These are phyloP conservation scores for Colletotrichum sp. DNA, from an alignment of 2,329 filamentous ascomycete genomes.

Conservation along the genomic window DNA sequence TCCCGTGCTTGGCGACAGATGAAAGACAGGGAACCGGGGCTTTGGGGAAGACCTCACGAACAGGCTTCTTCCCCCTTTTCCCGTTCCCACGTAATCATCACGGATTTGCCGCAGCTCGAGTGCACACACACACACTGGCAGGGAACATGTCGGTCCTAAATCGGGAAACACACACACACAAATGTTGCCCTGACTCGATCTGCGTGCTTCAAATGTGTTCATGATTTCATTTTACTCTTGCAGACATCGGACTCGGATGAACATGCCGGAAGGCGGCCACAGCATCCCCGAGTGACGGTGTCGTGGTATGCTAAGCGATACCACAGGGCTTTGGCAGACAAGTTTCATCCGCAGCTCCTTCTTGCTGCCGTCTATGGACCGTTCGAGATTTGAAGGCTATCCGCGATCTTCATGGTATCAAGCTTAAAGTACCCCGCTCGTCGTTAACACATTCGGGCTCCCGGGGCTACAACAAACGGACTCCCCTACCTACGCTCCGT, in stretches of 20 bases:
- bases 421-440: neutral
- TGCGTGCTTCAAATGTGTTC: neutral
- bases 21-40: neutral
- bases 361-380: neutral
- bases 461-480: conserved; percentile 49
- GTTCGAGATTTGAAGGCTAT: neutral
- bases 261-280: neutral
- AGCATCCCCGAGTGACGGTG: neutral
- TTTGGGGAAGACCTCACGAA: neutral
- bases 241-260: neutral
- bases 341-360: neutral
- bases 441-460: neutral
- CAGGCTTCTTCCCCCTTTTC: neutral
- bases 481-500: conserved; percentile 71
- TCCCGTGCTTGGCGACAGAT: neutral
- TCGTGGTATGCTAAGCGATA: neutral
- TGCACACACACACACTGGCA: neutral
- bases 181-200: neutral
- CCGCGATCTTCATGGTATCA: neutral
- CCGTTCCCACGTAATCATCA: neutral
- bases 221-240: neutral
- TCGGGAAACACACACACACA: neutral
- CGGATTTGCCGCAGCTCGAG: neutral
- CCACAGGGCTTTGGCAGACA: neutral
- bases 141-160: neutral